A percentile compares a stretch with the other conserved stretches of the same genome.
Conservation (phyloP, 768 basidiomycete genomes). For the Lactarius psammicola region DNA sequence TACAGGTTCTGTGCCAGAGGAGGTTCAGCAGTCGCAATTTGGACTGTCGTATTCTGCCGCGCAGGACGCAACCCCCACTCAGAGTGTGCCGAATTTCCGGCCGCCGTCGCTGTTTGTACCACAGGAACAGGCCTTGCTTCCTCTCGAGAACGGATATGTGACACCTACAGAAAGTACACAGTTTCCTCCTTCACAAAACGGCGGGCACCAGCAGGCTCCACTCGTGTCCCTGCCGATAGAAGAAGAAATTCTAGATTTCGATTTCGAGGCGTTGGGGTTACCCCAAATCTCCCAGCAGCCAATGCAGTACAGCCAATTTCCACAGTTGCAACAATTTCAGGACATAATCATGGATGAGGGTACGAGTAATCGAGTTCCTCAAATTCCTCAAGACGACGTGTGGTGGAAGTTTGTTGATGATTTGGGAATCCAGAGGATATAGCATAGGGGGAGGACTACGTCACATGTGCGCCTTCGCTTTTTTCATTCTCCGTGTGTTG, state of each 20-base stretch:
- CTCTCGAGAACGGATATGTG: conserved; percentile 7
- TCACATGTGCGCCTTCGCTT: neutral
- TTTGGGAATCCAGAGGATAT: conserved; percentile 31
- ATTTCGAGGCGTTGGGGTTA: conserved; percentile 13
- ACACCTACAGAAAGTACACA: neutral
- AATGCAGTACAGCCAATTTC: conserved; percentile 20
- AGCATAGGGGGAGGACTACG: neutral
- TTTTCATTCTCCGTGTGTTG: neutral
- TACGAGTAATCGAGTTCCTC: conserved; percentile 2
- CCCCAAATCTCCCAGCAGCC: conserved; percentile 7
- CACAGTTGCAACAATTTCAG: conserved; percentile 21
- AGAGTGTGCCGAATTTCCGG: neutral
- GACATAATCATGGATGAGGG: conserved; percentile 25
- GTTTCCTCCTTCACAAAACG: conserved; percentile 2
- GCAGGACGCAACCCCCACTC: conserved; percentile 9
- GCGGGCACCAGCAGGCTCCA: conserved; percentile 4
- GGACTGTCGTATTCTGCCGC: conserved; percentile 10
- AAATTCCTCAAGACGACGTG: conserved; percentile 37
- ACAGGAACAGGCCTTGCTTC: conserved; percentile 8
- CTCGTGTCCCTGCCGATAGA: neutral
- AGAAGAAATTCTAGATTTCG: conserved; percentile 15
- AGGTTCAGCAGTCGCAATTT: conserved; percentile 11
- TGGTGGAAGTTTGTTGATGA: conserved; percentile 41
- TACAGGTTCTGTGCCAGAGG: neutral
- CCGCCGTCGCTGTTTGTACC: neutral